Evolutionary conservation across 257 asterid genomes (phyloP).

Genomic region (Solanum bukasovii): DNA sequence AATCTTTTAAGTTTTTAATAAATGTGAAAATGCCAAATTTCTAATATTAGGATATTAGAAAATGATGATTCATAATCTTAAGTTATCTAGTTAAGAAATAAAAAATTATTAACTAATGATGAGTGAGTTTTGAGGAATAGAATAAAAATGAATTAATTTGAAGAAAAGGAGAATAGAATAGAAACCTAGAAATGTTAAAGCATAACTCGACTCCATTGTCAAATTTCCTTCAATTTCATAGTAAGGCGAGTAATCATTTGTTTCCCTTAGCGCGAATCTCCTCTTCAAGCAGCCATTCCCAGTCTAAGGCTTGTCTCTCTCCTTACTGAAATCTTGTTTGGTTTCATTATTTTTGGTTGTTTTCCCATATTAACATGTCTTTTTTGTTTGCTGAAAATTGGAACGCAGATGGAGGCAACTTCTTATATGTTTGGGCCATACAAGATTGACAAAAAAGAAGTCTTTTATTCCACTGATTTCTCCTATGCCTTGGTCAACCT

Average conservation of each 20-base stretch:
- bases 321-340: background rate
- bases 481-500: slow-evolving; percentile 39
- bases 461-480: slow-evolving; percentile 53
- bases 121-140: background rate
- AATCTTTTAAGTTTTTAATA: no score
- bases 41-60: no score
- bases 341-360: no score
- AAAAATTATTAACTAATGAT: background rate
- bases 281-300: background rate
- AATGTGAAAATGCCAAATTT: background rate
- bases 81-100: background rate
- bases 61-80: no score
- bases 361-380: background rate
- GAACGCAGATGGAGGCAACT: slow-evolving; percentile 47
- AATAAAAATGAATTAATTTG: background rate
- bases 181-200: background rate
- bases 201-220: background rate
- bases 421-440: slow-evolving; percentile 59
- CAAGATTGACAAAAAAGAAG: slow-evolving; percentile 53
- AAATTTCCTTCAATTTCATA: background rate
- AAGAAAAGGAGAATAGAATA: background rate
- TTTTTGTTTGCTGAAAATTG: background rate
- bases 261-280: background rate
- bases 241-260: background rate
- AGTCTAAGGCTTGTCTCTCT: background rate